Evolutionary conservation across 345 rosid species (phyloP).

Genomic region (Citrus sp.): DNA sequence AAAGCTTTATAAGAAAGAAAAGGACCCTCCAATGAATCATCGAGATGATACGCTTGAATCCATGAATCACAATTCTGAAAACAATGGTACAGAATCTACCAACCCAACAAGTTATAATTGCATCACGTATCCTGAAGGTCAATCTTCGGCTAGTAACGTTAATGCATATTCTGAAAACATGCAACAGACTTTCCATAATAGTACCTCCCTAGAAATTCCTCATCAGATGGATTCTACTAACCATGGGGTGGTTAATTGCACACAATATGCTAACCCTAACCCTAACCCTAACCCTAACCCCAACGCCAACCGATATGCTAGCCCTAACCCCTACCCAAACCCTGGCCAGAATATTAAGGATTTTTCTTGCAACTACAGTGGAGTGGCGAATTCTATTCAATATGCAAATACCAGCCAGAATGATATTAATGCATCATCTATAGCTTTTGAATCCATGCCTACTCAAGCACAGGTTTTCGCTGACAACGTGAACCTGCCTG

Average conservation of each 20-base stretch:
- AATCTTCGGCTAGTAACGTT: neutral
- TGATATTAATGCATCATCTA: no score
- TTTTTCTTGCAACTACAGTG: no score
- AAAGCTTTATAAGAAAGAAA: neutral
- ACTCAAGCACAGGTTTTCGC: no score
- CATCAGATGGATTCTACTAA: neutral
- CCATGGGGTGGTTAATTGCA: no score
- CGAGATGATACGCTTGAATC: no score
- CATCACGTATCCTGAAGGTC: neutral
- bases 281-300: no score
- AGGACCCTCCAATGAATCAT: neutral
- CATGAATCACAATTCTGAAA: neutral
- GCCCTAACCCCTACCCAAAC: no score
- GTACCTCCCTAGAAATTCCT: neutral
- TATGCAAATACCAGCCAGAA: neutral
- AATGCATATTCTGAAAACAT: neutral
- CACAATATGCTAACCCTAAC: no score
- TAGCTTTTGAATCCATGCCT: no score
- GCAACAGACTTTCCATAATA: neutral
- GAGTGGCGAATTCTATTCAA: neutral
- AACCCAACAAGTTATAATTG: neutral
- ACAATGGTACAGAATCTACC: neutral
- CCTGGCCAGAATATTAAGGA: no score
- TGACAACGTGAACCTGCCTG: no score
- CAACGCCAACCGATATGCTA: no score